Evolutionary conservation across 2,329 filamentous ascomycete genomes (phyloP).

Genomic region (Aspergillus sp.): DNA sequence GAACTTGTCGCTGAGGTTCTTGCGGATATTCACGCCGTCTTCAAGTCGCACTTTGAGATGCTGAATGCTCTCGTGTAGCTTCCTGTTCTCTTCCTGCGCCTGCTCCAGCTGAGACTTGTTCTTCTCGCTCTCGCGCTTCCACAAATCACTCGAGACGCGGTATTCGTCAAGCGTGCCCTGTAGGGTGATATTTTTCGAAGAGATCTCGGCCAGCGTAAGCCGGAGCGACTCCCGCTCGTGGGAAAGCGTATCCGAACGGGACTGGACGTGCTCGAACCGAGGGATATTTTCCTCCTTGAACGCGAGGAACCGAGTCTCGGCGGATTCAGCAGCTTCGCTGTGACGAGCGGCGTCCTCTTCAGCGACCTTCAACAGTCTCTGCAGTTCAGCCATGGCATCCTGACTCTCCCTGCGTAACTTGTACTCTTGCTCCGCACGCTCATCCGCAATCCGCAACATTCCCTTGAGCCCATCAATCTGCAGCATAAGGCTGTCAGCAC

Average conservation of each 20-base stretch:
- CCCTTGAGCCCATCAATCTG: conserved; percentile 63
- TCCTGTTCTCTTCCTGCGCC: conserved; percentile 56
- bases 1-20: conserved; percentile 76
- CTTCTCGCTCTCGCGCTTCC: conserved; percentile 51
- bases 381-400: conserved; percentile 64
- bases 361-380: conserved; percentile 58
- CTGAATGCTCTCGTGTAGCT: conserved; percentile 64
- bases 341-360: conserved; percentile 47
- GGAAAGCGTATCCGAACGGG: conserved; percentile 60
- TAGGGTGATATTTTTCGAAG: conserved; percentile 53
- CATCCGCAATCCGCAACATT: conserved; percentile 56
- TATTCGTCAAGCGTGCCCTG: conserved; percentile 58
- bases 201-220: conserved; percentile 45
- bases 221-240: conserved; percentile 54
- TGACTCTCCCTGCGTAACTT: conserved; percentile 58
- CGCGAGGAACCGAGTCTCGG: conserved; percentile 55
- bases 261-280: conserved; percentile 55
- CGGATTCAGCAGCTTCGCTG: conserved; percentile 51
- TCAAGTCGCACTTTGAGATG: conserved; percentile 70
- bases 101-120: conserved; percentile 42
- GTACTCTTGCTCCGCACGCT: conserved; percentile 57
- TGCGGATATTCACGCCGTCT: conserved; percentile 75
- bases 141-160: conserved; percentile 50
- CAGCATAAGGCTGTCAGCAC: conserved; percentile 42
- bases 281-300: conserved; percentile 62